Evolutionary conservation across 2,329 filamentous ascomycete species (phyloP).

Genomic region (Geoglossum cookeanum): DNA sequence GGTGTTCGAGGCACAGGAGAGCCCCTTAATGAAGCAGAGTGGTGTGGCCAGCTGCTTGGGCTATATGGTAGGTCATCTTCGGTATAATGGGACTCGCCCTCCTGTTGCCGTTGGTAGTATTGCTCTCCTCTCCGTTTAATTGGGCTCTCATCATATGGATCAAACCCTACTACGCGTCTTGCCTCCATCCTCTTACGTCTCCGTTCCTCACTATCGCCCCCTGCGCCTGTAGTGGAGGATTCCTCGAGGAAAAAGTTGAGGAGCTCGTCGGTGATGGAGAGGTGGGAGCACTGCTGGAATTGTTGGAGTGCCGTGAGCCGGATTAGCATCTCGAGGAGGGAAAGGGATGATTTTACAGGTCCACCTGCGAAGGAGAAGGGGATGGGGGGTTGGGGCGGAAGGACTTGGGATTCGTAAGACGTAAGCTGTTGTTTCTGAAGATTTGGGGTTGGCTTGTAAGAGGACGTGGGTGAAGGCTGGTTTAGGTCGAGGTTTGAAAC

Average conservation of each 20-base stretch:
- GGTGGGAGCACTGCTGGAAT: constrained; percentile 74
- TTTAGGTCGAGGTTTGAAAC: constrained; percentile 29
- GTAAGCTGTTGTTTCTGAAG: constrained; percentile 21
- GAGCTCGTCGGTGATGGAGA: constrained; percentile 79
- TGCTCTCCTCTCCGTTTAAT: constrained; percentile 46
- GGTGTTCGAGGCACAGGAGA: background rate
- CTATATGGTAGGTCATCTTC: background rate
- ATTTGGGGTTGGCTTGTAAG: constrained; percentile 12
- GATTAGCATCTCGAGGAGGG: constrained; percentile 73
- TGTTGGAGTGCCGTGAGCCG: constrained; percentile 76
- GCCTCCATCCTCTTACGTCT: constrained; percentile 41
- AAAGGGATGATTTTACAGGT: constrained; percentile 45
- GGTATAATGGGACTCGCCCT: background rate
- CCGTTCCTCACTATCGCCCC: constrained; percentile 40
- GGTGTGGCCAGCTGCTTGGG: background rate
- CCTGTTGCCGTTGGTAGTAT: constrained; percentile 31
- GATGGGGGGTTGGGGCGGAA: constrained; percentile 15
- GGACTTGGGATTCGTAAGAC: constrained; percentile 4
- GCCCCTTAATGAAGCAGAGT: background rate
- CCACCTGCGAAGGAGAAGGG: constrained; percentile 15
- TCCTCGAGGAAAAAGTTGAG: constrained; percentile 71
- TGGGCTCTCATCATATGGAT: constrained; percentile 53
- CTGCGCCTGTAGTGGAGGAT: constrained; percentile 44
- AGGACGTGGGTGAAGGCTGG: constrained; percentile 11
- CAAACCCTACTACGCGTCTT: constrained; percentile 43